Evolutionary conservation across 2,329 filamentous ascomycete genomes (phyloP), one percentile per base, ranked within the genome.

Genomic region (Hypocreales sp.): DNA sequence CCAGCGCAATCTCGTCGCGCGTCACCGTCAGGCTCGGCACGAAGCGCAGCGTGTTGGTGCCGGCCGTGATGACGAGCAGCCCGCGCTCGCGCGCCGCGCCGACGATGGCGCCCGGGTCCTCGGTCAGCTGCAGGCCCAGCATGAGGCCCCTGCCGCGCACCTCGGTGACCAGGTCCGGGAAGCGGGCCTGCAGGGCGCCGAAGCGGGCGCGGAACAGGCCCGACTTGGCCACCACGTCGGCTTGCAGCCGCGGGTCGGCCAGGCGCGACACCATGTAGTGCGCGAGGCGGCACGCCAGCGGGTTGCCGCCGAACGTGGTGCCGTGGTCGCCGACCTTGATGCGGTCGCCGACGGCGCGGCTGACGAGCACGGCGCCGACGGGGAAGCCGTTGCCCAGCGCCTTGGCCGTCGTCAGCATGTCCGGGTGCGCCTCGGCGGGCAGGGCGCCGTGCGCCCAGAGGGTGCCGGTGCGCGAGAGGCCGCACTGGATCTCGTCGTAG

Each of bases 401-500:
- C 60, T 98, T 98, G 31, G 90, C 90, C 1, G 81, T 87, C 10
- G 87, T 94, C 36, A 98, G 57, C 38, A 98, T 77, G 44, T 98
- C 90, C 6, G 90, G 90, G 48, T 98, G 90, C 2, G 84, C 83
- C 37, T 80, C 75, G 40, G 65, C 59, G 20, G 81, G 78, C 15
- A 90, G 65, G 31, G 64, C 61, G 8, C 64, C 65, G 47, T 98
- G 87, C 1, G 90, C 90, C 90, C 90, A 98, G 42, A 98, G 66
- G 9, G 64, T 67, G 20, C 90, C 90, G 2, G 90, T 95, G 28
- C 90, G 76, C 15, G 76, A 73, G 19, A 98, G 63, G 28, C 90
- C 90, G 51, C 84, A 94, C 56, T 98, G 90, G 36, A 98, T 98
- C 61, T 98, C 90, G 45, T 98, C 90, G 51, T 90, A 87, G 46